Base-by-base conservation (phyloP, 2,329 filamentous ascomycete genomes). In the Ciborinia camelliae region DNA sequence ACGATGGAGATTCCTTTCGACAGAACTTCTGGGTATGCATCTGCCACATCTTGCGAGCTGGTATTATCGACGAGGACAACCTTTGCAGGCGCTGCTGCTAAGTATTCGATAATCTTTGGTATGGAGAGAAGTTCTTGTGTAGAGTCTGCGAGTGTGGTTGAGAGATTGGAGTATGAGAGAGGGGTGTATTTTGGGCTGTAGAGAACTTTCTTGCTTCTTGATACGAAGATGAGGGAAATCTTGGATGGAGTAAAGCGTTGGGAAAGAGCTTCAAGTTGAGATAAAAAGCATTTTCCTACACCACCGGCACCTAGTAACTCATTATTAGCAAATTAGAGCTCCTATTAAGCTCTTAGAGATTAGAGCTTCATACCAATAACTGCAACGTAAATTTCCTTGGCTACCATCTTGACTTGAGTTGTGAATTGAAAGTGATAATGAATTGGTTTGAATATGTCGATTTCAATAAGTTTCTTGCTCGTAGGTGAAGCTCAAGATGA, bases 1-100 rank as follows among this genome's bases (percentile, higher is more conserved):
- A 98, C 91, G 72, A 99, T 87, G 77, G 87, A 94, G 77, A 99
- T 88, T 15, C 93, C 94, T 68, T 87, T 86, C 73, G 85, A 84
- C 67, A 99, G 81, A 77, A 96, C 91, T 54, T 84, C 77, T 1
- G 95, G 93, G 78, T 99, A 99, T 37, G 85, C 80, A 67, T 90
- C 85, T 57, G 94, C 95, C 37, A 99, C 84, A 69, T 90, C 88
- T 72, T 94, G 89, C 71, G 91, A 93, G 78, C 91, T 96, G 61
- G 95, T 99, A 81, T 98, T 98, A 83, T 99, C 95, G 70, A 99
- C 88, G 37, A 99, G 82, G 52, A 99, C 82, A 51, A 90, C 87
- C 75, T 90, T 91, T 67, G 87, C 86, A 2, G 92, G 92, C 0
- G 92, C 90, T 51, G 85, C 84, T 66, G 87, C 84, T 53, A 99